Percentiles rank a stretch among this genome's conserved stretches.
These are phyloP conservation scores for Chrysosporium keratinophilum DNA, from an alignment of 2,329 filamentous ascomycete genomes.

Conservation along the genomic window DNA sequence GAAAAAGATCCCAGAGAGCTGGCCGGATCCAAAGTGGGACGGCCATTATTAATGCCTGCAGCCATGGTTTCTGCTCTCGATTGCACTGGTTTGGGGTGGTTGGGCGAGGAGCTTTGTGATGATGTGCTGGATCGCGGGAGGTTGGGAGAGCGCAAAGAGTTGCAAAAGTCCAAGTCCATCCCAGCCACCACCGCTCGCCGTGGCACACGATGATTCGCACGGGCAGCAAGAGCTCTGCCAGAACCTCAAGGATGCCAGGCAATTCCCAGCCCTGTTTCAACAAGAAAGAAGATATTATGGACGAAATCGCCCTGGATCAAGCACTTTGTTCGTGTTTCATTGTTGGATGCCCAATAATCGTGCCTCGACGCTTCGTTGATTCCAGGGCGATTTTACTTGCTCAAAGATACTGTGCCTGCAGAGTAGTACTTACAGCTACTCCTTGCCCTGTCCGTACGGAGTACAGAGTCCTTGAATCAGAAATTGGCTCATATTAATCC, in stretches of 20 bases:
- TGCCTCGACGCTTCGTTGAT: no score
- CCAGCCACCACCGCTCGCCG: slow-evolving; percentile 9
- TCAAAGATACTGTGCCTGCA: no score
- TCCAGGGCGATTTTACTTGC: no score
- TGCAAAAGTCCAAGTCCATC: not conserved
- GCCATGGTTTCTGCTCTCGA: not conserved
- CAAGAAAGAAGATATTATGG: not conserved
- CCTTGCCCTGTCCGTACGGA: no score
- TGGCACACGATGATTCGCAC: slow-evolving; percentile 11
- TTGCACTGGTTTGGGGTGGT: not conserved
- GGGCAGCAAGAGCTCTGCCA: not conserved
- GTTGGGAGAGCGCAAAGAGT: not conserved
- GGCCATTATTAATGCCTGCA: not conserved
- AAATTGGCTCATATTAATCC: no score
- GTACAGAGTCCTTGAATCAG: no score
- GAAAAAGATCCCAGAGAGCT: not conserved
- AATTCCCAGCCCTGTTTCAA: not conserved
- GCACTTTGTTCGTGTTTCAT: not conserved
- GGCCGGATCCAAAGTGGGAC: not conserved
- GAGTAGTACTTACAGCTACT: no score
- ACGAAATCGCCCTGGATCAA: not conserved
- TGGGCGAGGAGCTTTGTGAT: not conserved
- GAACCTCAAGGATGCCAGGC: no score
- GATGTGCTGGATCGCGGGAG: not conserved
- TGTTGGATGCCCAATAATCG: no score